Conservation (phyloP, 2,329 filamentous ascomycete species). For the Coniella lustricola region DNA sequence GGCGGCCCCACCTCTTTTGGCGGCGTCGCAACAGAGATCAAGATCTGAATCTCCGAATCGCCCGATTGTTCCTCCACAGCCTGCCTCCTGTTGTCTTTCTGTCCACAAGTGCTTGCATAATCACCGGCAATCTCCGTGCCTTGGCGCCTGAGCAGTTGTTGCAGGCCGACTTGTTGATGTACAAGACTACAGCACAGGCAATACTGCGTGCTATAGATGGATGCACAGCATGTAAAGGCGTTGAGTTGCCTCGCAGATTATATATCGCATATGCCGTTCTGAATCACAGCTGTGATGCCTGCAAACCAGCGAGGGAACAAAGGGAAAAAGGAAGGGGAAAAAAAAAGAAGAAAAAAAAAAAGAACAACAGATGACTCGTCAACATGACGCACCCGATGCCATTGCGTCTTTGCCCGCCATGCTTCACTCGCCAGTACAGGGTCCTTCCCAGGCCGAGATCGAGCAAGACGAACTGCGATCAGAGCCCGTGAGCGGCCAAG, state of each 20-base stretch:
- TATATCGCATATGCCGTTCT: no score
- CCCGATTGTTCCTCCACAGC: neutral
- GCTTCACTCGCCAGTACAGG: neutral
- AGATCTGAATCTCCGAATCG: conserved; percentile 11
- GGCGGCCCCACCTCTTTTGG: neutral
- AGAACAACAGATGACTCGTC: no score
- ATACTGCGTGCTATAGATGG: no score
- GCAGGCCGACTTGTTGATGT: neutral
- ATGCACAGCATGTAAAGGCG: no score
- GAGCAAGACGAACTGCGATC: no score
- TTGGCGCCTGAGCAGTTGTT: neutral
- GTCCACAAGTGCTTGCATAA: neutral
- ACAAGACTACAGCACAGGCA: no score
- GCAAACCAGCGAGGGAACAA: neutral
- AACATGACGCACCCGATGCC: no score
- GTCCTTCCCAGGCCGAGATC: no score
- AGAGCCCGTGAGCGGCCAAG: no score
- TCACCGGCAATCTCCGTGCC: neutral
- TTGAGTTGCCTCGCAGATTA: no score
- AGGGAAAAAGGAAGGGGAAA: neutral
- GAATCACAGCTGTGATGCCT: no score
- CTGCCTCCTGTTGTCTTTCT: neutral
- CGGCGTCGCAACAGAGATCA: conserved; percentile 1
- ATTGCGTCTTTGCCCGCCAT: neutral
- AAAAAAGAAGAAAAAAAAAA: neutral